These are phyloP conservation scores for Monosporascus sp. DNA, from an alignment of 2,329 filamentous ascomycete genomes.

Conservation along the genomic window DNA sequence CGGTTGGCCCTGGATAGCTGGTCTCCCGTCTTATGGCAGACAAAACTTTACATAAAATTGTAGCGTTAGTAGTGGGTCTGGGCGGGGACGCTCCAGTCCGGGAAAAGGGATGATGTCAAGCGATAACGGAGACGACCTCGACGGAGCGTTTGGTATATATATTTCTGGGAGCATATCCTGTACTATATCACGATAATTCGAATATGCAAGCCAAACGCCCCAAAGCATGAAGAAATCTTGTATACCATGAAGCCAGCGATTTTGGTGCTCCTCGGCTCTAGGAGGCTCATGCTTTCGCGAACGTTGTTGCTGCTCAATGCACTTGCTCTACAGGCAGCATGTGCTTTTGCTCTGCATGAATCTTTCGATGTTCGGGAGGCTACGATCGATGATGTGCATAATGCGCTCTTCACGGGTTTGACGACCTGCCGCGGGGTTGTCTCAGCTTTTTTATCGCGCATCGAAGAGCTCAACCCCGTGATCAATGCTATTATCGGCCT, in stretches of 20 bases:
- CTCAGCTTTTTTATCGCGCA: slow-evolving; percentile 49
- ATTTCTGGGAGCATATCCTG: background rate
- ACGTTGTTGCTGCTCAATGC: background rate
- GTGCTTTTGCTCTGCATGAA: slow-evolving; percentile 1
- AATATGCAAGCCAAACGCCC: background rate
- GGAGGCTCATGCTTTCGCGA: background rate
- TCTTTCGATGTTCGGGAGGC: slow-evolving; percentile 50
- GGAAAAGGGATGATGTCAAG: background rate
- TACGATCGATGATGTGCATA: slow-evolving; percentile 51
- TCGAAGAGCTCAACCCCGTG: slow-evolving; percentile 48
- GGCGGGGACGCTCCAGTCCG: background rate
- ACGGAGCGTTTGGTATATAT: background rate
- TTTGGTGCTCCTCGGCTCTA: background rate
- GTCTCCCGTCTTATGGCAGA: no score
- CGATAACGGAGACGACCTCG: background rate
- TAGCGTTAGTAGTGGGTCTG: background rate
- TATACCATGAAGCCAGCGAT: background rate
- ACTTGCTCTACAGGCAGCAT: background rate
- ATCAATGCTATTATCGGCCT: slow-evolving; percentile 54
- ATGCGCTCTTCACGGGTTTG: slow-evolving; percentile 45
- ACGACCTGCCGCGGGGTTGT: slow-evolving; percentile 51
- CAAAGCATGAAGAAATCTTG: background rate
- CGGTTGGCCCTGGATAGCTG: no score
- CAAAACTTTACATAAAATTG: no score
- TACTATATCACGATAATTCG: background rate